Evolutionary conservation across 2,329 filamentous ascomycete genomes (phyloP).

Genomic region (Furcasterigmium sp.): DNA sequence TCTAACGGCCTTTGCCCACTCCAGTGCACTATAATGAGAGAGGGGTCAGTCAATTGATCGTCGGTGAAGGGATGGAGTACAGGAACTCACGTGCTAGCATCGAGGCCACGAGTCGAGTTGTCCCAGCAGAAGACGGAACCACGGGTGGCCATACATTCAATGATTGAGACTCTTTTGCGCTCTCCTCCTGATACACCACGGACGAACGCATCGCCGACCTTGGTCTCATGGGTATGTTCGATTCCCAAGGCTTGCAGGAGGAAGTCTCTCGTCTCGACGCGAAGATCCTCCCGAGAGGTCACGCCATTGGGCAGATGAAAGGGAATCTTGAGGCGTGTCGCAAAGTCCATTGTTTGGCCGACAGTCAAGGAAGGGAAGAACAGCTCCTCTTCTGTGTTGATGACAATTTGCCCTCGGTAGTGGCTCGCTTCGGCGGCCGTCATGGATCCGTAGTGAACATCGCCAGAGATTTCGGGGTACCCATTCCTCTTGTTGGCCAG

Average conservation of each 20-base stretch:
- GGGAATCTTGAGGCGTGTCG: slow-evolving; percentile 54
- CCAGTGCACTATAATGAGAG: slow-evolving; percentile 38
- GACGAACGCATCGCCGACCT: slow-evolving; percentile 62
- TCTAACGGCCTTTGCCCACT: slow-evolving; percentile 56
- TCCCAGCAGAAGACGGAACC: slow-evolving; percentile 62
- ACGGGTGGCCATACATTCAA: slow-evolving; percentile 55
- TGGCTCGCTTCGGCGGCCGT: slow-evolving; percentile 40
- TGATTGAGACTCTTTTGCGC: slow-evolving; percentile 63
- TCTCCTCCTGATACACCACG: slow-evolving; percentile 65
- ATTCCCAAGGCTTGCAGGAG: slow-evolving; percentile 53
- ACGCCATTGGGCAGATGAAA: slow-evolving; percentile 38
- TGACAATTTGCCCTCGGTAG: slow-evolving; percentile 55
- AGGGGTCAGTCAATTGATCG: too few relatives aligned
- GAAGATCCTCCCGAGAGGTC: slow-evolving; percentile 37
- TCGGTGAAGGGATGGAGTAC: background rate
- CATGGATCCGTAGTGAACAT: slow-evolving; percentile 51
- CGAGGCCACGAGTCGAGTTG: slow-evolving; percentile 60
- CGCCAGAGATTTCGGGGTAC: slow-evolving; percentile 52
- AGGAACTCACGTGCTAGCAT: slow-evolving; percentile 50
- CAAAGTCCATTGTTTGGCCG: slow-evolving; percentile 66
- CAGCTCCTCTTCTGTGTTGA: slow-evolving; percentile 66
- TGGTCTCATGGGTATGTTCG: slow-evolving; percentile 56
- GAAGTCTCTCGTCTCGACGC: slow-evolving; percentile 43
- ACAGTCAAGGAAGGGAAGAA: slow-evolving; percentile 67
- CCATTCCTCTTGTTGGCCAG: slow-evolving; percentile 60